Conservation (phyloP, 768 basidiomycete genomes). For the Gautieria morchelliformis region DNA sequence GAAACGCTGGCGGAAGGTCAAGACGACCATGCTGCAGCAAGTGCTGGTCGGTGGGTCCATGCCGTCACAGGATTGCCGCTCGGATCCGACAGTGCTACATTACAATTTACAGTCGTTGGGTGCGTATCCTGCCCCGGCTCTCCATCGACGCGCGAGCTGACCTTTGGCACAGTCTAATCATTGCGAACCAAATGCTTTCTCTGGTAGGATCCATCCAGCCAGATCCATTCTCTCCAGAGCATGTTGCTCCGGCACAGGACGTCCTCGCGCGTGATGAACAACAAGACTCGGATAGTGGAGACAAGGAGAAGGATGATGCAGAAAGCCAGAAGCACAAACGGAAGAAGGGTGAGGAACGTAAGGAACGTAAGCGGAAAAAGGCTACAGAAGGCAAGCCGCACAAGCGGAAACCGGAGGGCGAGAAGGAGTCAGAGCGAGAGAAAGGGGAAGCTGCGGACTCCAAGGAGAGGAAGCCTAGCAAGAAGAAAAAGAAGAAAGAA, state of each 20-base stretch:
- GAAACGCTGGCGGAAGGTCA: slow-evolving; percentile 30
- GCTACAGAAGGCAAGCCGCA: not conserved
- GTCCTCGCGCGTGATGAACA: slow-evolving; percentile 13
- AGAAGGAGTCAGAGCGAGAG: not conserved
- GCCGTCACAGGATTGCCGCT: slow-evolving; percentile 57
- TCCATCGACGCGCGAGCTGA: slow-evolving; percentile 5
- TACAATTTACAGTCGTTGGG: slow-evolving; percentile 89
- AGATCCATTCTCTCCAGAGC: slow-evolving; percentile 62
- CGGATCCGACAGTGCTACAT: slow-evolving; percentile 54
- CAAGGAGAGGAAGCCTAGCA: not conserved
- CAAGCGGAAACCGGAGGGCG: not conserved
- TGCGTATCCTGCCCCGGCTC: slow-evolving; percentile 18
- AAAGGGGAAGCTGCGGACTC: not conserved
- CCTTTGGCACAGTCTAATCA: slow-evolving; percentile 48
- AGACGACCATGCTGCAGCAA: slow-evolving; percentile 33
- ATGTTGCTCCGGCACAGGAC: slow-evolving; percentile 21
- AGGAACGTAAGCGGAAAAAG: not conserved
- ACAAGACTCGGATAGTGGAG: not conserved
- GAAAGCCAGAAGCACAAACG: not conserved
- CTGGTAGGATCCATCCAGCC: slow-evolving; percentile 73
- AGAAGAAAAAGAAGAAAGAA: not conserved
- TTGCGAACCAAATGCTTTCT: slow-evolving; percentile 91
- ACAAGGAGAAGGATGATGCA: not conserved
- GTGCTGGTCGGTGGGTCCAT: slow-evolving; percentile 53
- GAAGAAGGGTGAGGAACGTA: not conserved